Evolutionary conservation across 139 green algal species (phyloP), one percentile per base, ranked within the genome.

Genomic region (Gonium pectorale): DNA sequence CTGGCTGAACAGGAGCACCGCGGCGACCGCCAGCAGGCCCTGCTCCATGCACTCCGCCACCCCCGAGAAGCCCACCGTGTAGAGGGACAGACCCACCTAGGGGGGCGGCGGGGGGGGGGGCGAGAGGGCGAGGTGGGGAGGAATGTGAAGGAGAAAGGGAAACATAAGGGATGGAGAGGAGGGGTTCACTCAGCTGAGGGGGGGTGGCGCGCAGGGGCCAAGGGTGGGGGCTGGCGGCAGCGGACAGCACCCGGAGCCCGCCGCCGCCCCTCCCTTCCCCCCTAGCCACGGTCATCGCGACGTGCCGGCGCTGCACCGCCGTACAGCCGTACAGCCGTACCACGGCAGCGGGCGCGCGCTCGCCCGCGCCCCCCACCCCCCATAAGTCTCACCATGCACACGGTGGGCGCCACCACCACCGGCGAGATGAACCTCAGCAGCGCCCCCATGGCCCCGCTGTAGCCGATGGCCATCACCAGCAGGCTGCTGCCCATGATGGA

Each of bases 1-100:
- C 86, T 94, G 91, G 63, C 68, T 89, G 87, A 95, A 94, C 0
- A 93, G 5, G 43, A 95, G 88, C 80, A 94, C 86, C 27, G 90
- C 51, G 0, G 79, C 59, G 33, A 95, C 91, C 63, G 84, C 71
- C 3, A 89, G 72, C 7, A 94, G 51, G 63, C 93, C 93, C 78
- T 94, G 87, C 86, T 95, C 88, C n/a, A 90, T 51, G 86, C 92
- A 95, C 38, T 22, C 40, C 0, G 83, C 89, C 31, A 95, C 81
- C 7, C 85, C 88, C 5, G 85, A 59, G 46, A 90, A 90, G 46
- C 89, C 89, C 21, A 82, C 85, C 4, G 33, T 56, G 77, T 89
- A 90, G 46, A 92, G 81, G 17, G 88, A 81, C 27, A 92, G 80
- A 3, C 88, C 86, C 60, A 89, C 72, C 40, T 78, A 60, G 11